Percentiles rank a stretch among this genome's conserved stretches.
phyloP scores from a whole-genome alignment of 2,329 filamentous ascomycete species.

The Penicillium sp. region DNA sequence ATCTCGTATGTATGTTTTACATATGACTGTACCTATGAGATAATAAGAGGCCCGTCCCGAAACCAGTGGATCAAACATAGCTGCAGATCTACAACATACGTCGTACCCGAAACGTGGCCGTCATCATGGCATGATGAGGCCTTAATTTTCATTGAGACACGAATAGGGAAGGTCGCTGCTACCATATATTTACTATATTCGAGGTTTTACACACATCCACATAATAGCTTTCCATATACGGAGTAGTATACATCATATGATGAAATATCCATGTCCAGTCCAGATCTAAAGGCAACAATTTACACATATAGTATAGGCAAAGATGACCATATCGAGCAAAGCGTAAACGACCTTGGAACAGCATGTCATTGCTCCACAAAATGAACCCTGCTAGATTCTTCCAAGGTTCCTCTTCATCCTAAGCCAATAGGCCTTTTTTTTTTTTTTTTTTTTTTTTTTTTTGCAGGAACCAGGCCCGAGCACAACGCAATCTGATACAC shows the following conservation, averaged over 20 bases:
- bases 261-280: background rate
- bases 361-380: conserved; percentile 5
- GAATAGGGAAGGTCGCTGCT: background rate
- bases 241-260: background rate
- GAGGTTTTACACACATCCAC: background rate
- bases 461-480: conserved; percentile 10
- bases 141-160: background rate
- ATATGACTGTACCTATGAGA: conserved; percentile 13
- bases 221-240: background rate
- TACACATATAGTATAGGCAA: background rate
- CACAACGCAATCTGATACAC: conserved; percentile 2
- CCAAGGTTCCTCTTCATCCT: background rate
- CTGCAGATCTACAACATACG: conserved; percentile 5
- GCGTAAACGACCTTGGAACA: background rate
- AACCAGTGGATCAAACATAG: conserved; percentile 6
- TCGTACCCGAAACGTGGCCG: conserved; percentile 3
- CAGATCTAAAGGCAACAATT: background rate
- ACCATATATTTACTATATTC: background rate
- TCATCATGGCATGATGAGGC: conserved; percentile 4
- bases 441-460: background rate
- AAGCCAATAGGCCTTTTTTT: background rate
- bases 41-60: conserved; percentile 18
- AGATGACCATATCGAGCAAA: background rate
- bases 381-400: background rate
- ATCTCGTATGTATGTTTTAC: background rate